These are phyloP conservation scores for Sonneratia caseolaris DNA, from an alignment of 345 rosid genomes.

Conservation along the genomic window DNA sequence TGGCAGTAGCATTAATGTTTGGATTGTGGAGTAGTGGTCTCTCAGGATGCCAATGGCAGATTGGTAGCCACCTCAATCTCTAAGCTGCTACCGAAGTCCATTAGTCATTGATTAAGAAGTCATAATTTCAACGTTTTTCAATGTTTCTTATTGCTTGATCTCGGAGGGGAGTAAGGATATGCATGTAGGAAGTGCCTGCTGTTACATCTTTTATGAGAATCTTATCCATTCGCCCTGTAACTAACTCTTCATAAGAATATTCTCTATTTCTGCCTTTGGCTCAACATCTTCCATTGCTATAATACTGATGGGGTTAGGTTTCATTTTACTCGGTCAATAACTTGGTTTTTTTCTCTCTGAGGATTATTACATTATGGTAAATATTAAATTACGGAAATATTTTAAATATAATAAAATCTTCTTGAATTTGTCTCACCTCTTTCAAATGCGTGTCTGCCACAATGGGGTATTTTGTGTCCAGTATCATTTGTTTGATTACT, in stretches of 20 bases:
- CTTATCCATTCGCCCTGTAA: background rate
- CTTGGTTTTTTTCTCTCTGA: too few species aligned
- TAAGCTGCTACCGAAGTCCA: background rate
- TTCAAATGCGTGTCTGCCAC: too few species aligned
- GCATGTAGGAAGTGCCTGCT: background rate
- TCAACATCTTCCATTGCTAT: too few species aligned
- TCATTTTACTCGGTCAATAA: too few species aligned
- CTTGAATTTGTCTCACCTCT: too few species aligned
- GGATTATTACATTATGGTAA: too few species aligned
- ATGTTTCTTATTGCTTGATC: background rate
- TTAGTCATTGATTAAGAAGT: background rate
- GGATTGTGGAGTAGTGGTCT: background rate
- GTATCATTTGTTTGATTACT: too few species aligned
- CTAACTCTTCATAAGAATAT: background rate
- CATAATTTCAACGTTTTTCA: background rate
- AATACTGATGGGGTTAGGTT: too few species aligned
- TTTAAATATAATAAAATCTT: too few species aligned
- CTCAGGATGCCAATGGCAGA: background rate
- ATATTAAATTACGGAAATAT: too few species aligned
- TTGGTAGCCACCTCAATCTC: background rate
- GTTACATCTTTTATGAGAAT: background rate
- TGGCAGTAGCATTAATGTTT: background rate
- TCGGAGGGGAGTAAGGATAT: background rate
- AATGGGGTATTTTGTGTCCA: too few species aligned
- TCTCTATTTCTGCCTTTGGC: background rate